Evolutionary conservation across 768 basidiomycete species (phyloP), one percentile per base, ranked within the genome.

Genomic region (Lactarius indigo): DNA sequence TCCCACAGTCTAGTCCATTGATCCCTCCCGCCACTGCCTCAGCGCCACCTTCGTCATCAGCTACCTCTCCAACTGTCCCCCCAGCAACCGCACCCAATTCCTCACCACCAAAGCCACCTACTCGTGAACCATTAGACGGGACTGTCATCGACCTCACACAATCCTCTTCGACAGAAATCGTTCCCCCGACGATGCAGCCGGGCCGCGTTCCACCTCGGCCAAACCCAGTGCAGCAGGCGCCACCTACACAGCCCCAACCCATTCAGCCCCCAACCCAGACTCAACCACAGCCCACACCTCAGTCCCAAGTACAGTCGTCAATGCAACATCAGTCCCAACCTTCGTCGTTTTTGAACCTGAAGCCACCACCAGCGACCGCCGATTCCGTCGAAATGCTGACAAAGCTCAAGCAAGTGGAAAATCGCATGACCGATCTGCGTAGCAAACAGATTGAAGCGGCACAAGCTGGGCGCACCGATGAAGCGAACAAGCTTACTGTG

Each of bases 131-230:
- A 5, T 30, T 28, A 17, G 58, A 64, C 10, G 42, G 41, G 13
- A 37, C 61, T 6, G 15, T 67, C 33, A 68, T 68, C 23, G 66
- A 68, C 35, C 66, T 68, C 47, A 68, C 66, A 6, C 62, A 68
- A 47, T 23, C 23, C 1, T 63, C 61, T 18, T 10, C 47, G 9
- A 41, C 66, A 47, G 66, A 68, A 18, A 23, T 64, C 41, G 62
- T 52, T 2, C 52, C 62, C 23, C 33, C 62, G 37, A 31, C 37
- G 30, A 26, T 55, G 52, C 39, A 39, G 52, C 52, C 31, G 13
- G 62, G 30, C 50, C 66, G 52, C n/a, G n/a, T 52, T 15, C 66
- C 52, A 26, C 62, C 41, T 6, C 57, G 50, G 37, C 26, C 42
- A 47, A 64, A 54, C 31, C 39, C 26, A 26, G 18, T 23, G 9